These are phyloP conservation scores for Orbilia brochopaga DNA, from an alignment of 2,329 filamentous ascomycete genomes.

Conservation along the genomic window DNA sequence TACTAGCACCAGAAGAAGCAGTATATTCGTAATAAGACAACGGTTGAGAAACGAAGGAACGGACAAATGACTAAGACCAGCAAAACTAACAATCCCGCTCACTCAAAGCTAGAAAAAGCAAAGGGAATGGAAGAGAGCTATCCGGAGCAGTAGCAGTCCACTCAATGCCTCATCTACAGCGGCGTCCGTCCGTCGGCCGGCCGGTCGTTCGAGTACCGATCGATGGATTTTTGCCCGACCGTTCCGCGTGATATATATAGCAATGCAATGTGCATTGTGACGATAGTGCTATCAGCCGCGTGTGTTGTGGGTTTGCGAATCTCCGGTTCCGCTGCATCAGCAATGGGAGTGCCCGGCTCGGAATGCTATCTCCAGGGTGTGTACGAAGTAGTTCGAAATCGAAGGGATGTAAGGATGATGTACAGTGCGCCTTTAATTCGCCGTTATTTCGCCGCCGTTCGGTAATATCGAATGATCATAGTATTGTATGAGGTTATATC, in stretches of 20 bases:
- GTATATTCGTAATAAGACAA: background rate
- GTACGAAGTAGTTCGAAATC: background rate
- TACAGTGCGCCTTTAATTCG: too few species aligned
- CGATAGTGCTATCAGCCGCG: background rate
- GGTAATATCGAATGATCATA: too few species aligned
- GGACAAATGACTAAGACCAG: background rate
- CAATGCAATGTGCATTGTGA: too few species aligned
- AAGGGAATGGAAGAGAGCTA: constrained; percentile 4
- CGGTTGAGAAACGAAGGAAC: background rate
- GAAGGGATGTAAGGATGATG: too few species aligned
- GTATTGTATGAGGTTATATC: background rate
- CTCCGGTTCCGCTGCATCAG: constrained; percentile 16
- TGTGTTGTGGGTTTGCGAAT: constrained; percentile 10
- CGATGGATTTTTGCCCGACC: background rate
- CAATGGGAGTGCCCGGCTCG: constrained; percentile 9
- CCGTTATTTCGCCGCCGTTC: background rate
- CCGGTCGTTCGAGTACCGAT: background rate
- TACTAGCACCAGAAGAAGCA: background rate
- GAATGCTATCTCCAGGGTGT: background rate
- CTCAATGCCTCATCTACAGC: constrained; percentile 38
- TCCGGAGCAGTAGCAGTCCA: background rate
- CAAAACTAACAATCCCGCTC: background rate
- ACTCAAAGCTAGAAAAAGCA: background rate
- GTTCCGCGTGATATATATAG: background rate
- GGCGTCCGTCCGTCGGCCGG: background rate